Conservation (phyloP, 2,329 filamentous ascomycete genomes). For the Penicillium vulpinum region DNA sequence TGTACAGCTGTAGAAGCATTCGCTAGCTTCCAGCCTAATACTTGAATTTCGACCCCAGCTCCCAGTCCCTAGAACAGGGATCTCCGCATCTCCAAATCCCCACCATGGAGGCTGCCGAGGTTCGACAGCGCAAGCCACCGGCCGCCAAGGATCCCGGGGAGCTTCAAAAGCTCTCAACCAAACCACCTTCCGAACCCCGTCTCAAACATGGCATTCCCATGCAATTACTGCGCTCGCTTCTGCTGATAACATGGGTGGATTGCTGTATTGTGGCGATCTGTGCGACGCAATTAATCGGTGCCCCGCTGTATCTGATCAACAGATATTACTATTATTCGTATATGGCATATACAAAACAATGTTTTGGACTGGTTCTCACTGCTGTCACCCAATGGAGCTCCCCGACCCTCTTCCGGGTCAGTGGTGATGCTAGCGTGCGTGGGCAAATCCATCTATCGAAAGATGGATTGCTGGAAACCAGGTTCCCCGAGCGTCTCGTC, state of each 20-base stretch:
- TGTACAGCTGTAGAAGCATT: background rate
- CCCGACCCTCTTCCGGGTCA: slow-evolving; percentile 62
- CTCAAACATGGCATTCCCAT: slow-evolving; percentile 48
- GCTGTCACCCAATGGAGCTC: slow-evolving; percentile 64
- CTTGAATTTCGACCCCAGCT: background rate
- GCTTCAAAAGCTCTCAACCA: slow-evolving; percentile 19
- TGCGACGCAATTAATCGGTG: slow-evolving; percentile 60
- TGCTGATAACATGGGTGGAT: slow-evolving; percentile 48
- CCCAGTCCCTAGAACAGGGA: background rate
- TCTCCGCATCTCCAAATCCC: background rate
- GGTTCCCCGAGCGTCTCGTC: slow-evolving; percentile 62
- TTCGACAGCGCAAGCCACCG: slow-evolving; percentile 34
- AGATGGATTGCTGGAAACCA: slow-evolving; percentile 59
- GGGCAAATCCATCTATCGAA: slow-evolving; percentile 58
- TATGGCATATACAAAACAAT: slow-evolving; percentile 66
- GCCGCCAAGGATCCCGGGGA: slow-evolving; percentile 16
- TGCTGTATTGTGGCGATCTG: slow-evolving; percentile 47
- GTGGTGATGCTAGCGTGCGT: slow-evolving; percentile 60
- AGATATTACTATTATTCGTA: slow-evolving; percentile 63
- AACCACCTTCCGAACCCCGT: slow-evolving; percentile 32
- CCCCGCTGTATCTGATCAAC: slow-evolving; percentile 62
- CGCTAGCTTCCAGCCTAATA: background rate
- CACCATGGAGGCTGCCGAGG: slow-evolving; percentile 35
- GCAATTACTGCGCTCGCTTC: slow-evolving; percentile 48
- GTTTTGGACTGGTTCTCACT: slow-evolving; percentile 62